A percentile compares a stretch with the other conserved stretches of the same genome.
phyloP scores from a whole-genome alignment of 2,329 filamentous ascomycete species.

The Trichoderma afroharzianum region DNA sequence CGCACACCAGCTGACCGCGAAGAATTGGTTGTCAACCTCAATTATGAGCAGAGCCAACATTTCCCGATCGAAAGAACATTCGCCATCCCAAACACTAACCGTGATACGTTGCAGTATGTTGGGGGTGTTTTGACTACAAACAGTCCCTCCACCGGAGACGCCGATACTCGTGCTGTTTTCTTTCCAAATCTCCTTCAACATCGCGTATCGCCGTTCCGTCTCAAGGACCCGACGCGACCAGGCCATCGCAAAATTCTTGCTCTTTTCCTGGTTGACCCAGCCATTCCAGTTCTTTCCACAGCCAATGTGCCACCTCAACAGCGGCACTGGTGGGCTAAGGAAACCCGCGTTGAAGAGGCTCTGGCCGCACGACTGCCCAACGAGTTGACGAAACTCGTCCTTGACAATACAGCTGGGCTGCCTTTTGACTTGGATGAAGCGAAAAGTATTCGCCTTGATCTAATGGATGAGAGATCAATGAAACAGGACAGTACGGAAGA shows the following conservation, averaged over 20 bases:
- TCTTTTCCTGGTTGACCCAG: slow-evolving; percentile 59
- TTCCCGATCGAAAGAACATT: slow-evolving; percentile 34
- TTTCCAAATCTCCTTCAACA: slow-evolving; percentile 57
- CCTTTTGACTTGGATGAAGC: slow-evolving; percentile 25
- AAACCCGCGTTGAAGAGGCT: neutral
- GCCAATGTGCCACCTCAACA: slow-evolving; percentile 45
- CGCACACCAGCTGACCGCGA: slow-evolving; percentile 38
- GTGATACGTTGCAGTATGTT: slow-evolving; percentile 33
- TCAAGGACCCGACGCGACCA: slow-evolving; percentile 47
- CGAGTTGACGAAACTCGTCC: slow-evolving; percentile 24
- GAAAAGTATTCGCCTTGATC: slow-evolving; percentile 23
- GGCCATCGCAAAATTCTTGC: slow-evolving; percentile 59
- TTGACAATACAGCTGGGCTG: slow-evolving; percentile 21
- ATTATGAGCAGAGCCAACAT: slow-evolving; percentile 34
- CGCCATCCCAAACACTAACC: slow-evolving; percentile 26
- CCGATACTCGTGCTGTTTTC: slow-evolving; percentile 46
- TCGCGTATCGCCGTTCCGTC: slow-evolving; percentile 47
- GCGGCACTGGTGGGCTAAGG: slow-evolving; percentile 33
- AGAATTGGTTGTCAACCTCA: slow-evolving; percentile 24
- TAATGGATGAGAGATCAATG: slow-evolving; percentile 28
- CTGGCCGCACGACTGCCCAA: slow-evolving; percentile 17
- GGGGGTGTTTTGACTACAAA: slow-evolving; percentile 50
- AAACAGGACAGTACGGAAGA: slow-evolving; percentile 10
- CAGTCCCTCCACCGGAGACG: slow-evolving; percentile 30
- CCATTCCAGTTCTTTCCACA: slow-evolving; percentile 41